These are phyloP conservation scores for Pseudogymnoascus sp. DNA, from an alignment of 2,329 filamentous ascomycete genomes.

Conservation along the genomic window DNA sequence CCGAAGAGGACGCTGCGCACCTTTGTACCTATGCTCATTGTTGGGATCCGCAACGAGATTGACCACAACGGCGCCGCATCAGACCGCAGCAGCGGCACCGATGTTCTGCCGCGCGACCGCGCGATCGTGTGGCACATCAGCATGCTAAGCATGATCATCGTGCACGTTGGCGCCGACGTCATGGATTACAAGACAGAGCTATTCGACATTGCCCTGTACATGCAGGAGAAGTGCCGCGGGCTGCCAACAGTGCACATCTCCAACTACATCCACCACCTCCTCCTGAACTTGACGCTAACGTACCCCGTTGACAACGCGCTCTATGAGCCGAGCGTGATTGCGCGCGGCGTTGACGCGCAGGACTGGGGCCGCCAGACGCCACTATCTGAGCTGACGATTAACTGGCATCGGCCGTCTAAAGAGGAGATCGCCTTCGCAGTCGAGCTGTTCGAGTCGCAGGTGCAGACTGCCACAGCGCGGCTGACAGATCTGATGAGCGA, in stretches of 20 bases:
- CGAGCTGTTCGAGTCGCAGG: constrained; percentile 78
- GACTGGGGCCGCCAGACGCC: constrained; percentile 80
- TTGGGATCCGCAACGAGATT: constrained; percentile 91
- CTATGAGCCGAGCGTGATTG: constrained; percentile 69
- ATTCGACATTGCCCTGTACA: constrained; percentile 84
- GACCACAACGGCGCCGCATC: constrained; percentile 94
- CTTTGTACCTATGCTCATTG: constrained; percentile 80
- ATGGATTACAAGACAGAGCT: constrained; percentile 82
- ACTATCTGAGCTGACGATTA: constrained; percentile 68
- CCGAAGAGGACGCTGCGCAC: constrained; percentile 87
- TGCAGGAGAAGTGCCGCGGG: constrained; percentile 92
- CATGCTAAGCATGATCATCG: constrained; percentile 95
- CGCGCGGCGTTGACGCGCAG: constrained; percentile 60
- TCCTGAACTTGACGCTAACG: constrained; percentile 88
- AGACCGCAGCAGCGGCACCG: constrained; percentile 83
- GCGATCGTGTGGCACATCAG: constrained; percentile 95
- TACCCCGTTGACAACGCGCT: constrained; percentile 85
- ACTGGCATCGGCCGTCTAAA: constrained; percentile 78
- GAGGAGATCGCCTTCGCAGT: constrained; percentile 83
- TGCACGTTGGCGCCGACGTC: constrained; percentile 86
- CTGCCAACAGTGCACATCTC: constrained; percentile 93
- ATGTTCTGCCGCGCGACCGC: constrained; percentile 85
- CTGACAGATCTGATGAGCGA: constrained; percentile 73
- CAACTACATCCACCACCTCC: constrained; percentile 92
- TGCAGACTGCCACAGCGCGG: constrained; percentile 63